Evolutionary conservation across 306 rosid genomes (phyloP).

Genomic region (Gynostemma pentaphyllum): DNA sequence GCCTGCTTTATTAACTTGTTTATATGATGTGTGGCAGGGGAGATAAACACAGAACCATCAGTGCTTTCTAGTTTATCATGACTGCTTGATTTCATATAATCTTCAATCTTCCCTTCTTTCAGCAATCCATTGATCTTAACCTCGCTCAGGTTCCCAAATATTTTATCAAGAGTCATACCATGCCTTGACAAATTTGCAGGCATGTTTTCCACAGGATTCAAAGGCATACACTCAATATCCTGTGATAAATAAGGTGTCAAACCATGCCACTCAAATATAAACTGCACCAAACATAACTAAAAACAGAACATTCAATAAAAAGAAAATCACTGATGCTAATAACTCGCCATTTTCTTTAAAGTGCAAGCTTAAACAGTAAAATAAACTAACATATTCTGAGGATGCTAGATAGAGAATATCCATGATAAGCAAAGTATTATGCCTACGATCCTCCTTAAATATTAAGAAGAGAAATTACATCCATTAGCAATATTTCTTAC

Average conservation of each 20-base stretch:
- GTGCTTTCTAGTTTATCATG: constrained; percentile 28
- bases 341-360: background rate
- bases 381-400: background rate
- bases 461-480: too few species aligned
- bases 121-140: constrained; percentile 33
- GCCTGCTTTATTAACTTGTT: constrained; percentile 41
- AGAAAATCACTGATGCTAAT: background rate
- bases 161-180: constrained; percentile 21
- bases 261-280: constrained; percentile 11
- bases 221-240: constrained; percentile 97
- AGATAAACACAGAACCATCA: constrained; percentile 24
- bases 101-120: constrained; percentile 38
- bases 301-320: background rate
- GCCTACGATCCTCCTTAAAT: background rate
- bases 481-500: too few species aligned
- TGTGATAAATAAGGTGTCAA: constrained; percentile 25
- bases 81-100: constrained; percentile 23
- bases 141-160: constrained; percentile 37
- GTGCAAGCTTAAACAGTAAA: background rate
- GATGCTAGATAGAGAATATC: background rate
- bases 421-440: background rate
- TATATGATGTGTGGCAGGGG: constrained; percentile 32
- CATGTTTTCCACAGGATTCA: constrained; percentile 62
- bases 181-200: constrained; percentile 51
- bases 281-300: background rate